Base-by-base conservation (phyloP, 495 filamentous ascomycete genomes). In the Aspergillus biplanus region DNA sequence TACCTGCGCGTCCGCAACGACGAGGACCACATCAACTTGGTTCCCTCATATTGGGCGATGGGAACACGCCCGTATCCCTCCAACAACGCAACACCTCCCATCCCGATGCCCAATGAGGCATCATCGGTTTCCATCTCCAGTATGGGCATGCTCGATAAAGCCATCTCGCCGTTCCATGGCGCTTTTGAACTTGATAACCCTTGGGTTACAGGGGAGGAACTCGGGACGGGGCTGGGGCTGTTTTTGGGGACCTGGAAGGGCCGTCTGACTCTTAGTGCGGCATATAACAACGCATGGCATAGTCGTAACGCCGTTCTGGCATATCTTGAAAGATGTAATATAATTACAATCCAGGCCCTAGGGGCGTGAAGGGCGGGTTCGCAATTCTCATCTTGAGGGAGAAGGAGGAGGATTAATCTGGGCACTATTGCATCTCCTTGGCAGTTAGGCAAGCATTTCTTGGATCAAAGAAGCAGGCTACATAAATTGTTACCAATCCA, bases 201-300 rank as follows among this genome's bases (percentile, higher is more conserved):
- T 13, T 80, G 77, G 76, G 75, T 78, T 4, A 74, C 73, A 1
- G 78, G 78, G 0, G 75, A 75, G 42, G 77, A 80, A 64, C 66
- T 78, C 13, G 68, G 69, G 8, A 76, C 69, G 5, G 74, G 74
- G 5, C 50, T 78, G 33, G 78, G 78, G 1, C 8, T 79, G 46
- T 82, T 76, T 39, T 52, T 79, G 49, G 71, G 70, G 0, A 80
- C 72, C 0, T 82, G 68, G 59, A 66, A 67, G 42, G 76, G 75
- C 0, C 39, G 35, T 48, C 33, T 79, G 63, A 57, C 56, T 1
- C 53, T 79, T 18, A 80, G 73, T 63, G 68, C 68, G 27, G 79
- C 71, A 21, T 82, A 71, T 46, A 80, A 81, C 59, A 75, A 78
- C 50, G 68, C 74, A 3, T 80, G 71, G 70, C 74, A 77, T 62